Evolutionary conservation across 2,329 filamentous ascomycete genomes (phyloP).

Genomic region (Scedosporium aurantiacum): DNA sequence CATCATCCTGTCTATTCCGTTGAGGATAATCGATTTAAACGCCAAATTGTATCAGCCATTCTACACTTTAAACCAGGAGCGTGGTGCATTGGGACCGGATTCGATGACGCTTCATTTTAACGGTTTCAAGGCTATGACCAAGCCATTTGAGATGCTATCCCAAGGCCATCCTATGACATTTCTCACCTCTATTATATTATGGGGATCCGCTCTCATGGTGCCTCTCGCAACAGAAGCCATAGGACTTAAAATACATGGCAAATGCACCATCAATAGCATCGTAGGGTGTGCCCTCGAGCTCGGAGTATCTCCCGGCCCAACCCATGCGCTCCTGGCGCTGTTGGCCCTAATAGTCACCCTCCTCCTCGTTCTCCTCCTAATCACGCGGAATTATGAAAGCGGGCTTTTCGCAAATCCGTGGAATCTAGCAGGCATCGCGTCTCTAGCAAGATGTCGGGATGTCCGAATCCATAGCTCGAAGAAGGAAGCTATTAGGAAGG

Average conservation of each 20-base stretch:
- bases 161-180: slow-evolving; percentile 25
- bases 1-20: slow-evolving; percentile 25
- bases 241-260: slow-evolving; percentile 24
- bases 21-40: slow-evolving; percentile 28
- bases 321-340: slow-evolving; percentile 21
- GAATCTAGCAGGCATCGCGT: slow-evolving; percentile 25
- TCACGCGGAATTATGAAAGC: slow-evolving; percentile 23
- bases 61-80: slow-evolving; percentile 24
- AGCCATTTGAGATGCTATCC: slow-evolving; percentile 21
- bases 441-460: slow-evolving; percentile 19
- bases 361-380: slow-evolving; percentile 15
- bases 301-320: slow-evolving; percentile 20
- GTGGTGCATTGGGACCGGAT: slow-evolving; percentile 26
- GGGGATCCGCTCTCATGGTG: slow-evolving; percentile 22
- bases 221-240: slow-evolving; percentile 30
- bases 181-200: slow-evolving; percentile 24
- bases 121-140: slow-evolving; percentile 23
- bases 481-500: slow-evolving; percentile 10
- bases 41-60: slow-evolving; percentile 33
- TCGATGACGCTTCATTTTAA: slow-evolving; percentile 31
- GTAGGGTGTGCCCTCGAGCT: slow-evolving; percentile 22
- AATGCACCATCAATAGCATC: slow-evolving; percentile 18
- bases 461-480: slow-evolving; percentile 15
- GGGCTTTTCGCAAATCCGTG: slow-evolving; percentile 29
- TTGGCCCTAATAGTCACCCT: slow-evolving; percentile 20